These are phyloP conservation scores for Ceratocystis lukuohia DNA, from an alignment of 2,329 filamentous ascomycete species.

Conservation along the genomic window DNA sequence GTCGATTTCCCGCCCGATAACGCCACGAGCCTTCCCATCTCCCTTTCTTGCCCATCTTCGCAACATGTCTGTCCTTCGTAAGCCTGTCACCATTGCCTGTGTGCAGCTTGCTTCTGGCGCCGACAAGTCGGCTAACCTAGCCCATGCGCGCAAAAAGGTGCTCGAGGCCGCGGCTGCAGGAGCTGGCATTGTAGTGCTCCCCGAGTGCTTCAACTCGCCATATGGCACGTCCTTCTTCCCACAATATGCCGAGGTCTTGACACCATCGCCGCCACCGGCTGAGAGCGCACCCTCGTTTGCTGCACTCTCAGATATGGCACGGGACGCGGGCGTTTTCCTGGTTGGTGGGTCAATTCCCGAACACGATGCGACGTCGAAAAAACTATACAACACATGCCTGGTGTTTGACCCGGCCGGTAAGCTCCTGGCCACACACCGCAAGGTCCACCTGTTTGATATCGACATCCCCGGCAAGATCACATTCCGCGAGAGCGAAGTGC, in stretches of 20 bases:
- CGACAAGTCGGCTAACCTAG: conserved; percentile 76
- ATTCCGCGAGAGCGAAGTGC: conserved; percentile 81
- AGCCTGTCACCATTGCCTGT: conserved; percentile 65
- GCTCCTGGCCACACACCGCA: conserved; percentile 80
- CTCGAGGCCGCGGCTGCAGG: conserved; percentile 63
- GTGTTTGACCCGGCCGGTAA: conserved; percentile 65
- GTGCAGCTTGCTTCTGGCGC: conserved; percentile 68
- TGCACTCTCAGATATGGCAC: conserved; percentile 66
- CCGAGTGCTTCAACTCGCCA: conserved; percentile 97
- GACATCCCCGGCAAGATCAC: conserved; percentile 89
- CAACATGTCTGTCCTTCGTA: conserved; percentile 43
- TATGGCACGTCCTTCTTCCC: conserved; percentile 88
- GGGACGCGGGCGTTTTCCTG: conserved; percentile 65
- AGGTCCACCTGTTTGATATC: conserved; percentile 95
- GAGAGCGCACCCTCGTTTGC: conserved; percentile 72
- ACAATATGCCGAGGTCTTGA: conserved; percentile 82
- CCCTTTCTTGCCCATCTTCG: conserved; percentile 23
- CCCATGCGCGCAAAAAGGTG: conserved; percentile 67
- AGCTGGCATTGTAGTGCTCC: conserved; percentile 77
- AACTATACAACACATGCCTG: conserved; percentile 84
- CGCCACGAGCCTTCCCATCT: not conserved
- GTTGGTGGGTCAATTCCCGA: conserved; percentile 91
- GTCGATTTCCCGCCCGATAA: not conserved
- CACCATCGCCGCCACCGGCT: conserved; percentile 49
- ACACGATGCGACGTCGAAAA: conserved; percentile 38